Evolutionary conservation across 2,329 filamentous ascomycete species (phyloP), one percentile per base, ranked within the genome.

Genomic region (Diplocarpon rosae): DNA sequence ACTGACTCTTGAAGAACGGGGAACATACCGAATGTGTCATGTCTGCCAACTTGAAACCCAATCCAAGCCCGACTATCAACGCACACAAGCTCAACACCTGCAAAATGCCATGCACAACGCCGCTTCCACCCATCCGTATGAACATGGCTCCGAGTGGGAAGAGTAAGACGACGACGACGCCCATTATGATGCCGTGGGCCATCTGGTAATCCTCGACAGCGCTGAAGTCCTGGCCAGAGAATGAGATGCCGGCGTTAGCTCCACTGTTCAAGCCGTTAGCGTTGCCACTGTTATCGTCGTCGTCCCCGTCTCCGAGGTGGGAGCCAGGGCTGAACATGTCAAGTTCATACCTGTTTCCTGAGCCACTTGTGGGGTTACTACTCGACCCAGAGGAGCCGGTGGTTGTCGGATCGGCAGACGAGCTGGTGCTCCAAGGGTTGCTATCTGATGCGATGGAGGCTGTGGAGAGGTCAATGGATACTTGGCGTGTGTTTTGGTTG

Each of bases 151-250:
- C 79, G 2, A 80, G 52, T 1, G 79, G 79, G 51, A 78, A 81
- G 16, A 78, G 62, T 11, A 74, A 55, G 3, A 74, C 68, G 51
- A 80, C 77, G 14, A 73, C 71, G 37, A 80, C 56, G 20, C 70
- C 69, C 76, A 82, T 78, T 55, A 82, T 63, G 52, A 78, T 66
- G 39, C 76, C 78, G 49, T 81, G 77, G 0, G 70, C 65, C 37
- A 52, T 60, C 2, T 56, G 30, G 11, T 52, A 58, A 7, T 52
- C 40, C 11, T 20, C 3, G 2, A 52, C 39, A 16, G 24, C 28
- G 27, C 39, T 30, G n/a, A 11, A 17, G 5, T 20, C 20, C 13
- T 30, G 15, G 2, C 13, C n/a, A 28, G 11, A 12, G 30, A 32
- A 32, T 12, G 42, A 20, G 5, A 13, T 20, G 13, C 42, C 39